phyloP scores from a whole-genome alignment of 2,329 filamentous ascomycete species.

The Talaromyces amestolkiae region DNA sequence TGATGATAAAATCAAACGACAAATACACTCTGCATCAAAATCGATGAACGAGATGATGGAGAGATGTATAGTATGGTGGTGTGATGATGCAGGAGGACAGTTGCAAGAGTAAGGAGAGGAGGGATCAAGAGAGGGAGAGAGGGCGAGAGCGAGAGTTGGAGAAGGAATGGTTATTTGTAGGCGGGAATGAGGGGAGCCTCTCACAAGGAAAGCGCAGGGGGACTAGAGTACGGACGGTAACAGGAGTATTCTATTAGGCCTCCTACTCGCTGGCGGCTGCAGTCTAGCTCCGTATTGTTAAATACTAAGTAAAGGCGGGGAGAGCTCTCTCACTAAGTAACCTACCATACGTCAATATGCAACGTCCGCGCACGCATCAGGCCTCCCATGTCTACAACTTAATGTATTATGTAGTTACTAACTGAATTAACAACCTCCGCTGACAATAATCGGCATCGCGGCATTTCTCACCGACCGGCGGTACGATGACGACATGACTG shows the following conservation, averaged over 20 bases:
- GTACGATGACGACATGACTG: background rate
- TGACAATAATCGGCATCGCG: background rate
- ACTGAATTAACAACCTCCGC: background rate
- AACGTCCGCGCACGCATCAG: background rate
- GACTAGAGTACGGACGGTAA: no score
- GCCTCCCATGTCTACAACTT: background rate
- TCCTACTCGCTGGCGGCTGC: background rate
- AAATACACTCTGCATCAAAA: background rate
- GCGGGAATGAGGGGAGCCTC: background rate
- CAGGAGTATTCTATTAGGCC: background rate
- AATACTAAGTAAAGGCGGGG: conserved; percentile 8
- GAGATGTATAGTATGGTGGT: background rate
- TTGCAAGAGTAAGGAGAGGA: background rate
- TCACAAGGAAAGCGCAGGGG: conserved; percentile 1
- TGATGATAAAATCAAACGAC: background rate
- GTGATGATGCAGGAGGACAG: background rate
- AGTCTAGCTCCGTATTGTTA: background rate
- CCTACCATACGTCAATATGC: background rate
- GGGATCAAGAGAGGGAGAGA: background rate
- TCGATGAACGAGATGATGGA: background rate
- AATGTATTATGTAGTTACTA: background rate
- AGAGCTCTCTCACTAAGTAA: conserved; percentile 2
- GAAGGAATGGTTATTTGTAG: conserved; percentile 3
- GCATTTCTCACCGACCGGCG: background rate
- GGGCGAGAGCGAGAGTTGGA: background rate